Conservation (phyloP, 495 filamentous ascomycete genomes). For the Aspergillus biplanus region DNA sequence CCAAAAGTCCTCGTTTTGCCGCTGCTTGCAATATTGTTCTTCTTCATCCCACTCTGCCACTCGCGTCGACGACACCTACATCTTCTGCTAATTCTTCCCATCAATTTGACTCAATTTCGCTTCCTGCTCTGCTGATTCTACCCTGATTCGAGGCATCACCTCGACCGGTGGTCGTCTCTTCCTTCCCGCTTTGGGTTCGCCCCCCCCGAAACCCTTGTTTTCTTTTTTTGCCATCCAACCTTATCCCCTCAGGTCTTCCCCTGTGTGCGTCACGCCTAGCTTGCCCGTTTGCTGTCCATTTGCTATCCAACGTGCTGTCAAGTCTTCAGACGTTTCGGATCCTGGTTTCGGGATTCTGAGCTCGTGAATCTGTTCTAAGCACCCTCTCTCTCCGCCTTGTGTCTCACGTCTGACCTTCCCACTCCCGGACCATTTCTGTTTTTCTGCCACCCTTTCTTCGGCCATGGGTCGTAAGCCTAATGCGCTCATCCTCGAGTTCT, state of each 20-base stretch:
- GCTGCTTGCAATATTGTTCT: slow-evolving; percentile 28
- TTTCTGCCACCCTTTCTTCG: slow-evolving; percentile 24
- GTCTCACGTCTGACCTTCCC: neutral
- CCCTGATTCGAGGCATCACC: neutral
- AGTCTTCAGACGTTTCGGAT: slow-evolving; percentile 3
- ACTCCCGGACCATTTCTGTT: slow-evolving; percentile 4
- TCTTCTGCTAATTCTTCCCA: slow-evolving; percentile 9
- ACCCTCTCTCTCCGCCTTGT: slow-evolving; percentile 10
- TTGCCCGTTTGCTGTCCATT: slow-evolving; percentile 1
- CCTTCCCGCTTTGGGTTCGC: slow-evolving; percentile 11
- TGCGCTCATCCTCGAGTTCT: slow-evolving; percentile 80
- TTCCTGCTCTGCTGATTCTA: neutral
- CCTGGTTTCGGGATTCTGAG: neutral
- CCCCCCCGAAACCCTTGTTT: slow-evolving; percentile 7
- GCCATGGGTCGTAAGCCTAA: slow-evolving; percentile 82
- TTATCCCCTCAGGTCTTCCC: slow-evolving; percentile 16
- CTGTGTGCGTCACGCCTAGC: slow-evolving; percentile 23
- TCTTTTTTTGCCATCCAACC: slow-evolving; percentile 29
- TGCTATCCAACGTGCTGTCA: neutral
- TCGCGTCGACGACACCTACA: slow-evolving; percentile 1
- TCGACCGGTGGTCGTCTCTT: slow-evolving; percentile 17
- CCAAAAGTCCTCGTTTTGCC: slow-evolving; percentile 47
- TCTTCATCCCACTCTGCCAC: slow-evolving; percentile 27
- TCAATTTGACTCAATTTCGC: slow-evolving; percentile 5
- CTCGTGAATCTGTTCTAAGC: slow-evolving; percentile 12